These are phyloP conservation scores for Neofusicoccum ribis DNA, from an alignment of 2,329 filamentous ascomycete species.

Conservation along the genomic window DNA sequence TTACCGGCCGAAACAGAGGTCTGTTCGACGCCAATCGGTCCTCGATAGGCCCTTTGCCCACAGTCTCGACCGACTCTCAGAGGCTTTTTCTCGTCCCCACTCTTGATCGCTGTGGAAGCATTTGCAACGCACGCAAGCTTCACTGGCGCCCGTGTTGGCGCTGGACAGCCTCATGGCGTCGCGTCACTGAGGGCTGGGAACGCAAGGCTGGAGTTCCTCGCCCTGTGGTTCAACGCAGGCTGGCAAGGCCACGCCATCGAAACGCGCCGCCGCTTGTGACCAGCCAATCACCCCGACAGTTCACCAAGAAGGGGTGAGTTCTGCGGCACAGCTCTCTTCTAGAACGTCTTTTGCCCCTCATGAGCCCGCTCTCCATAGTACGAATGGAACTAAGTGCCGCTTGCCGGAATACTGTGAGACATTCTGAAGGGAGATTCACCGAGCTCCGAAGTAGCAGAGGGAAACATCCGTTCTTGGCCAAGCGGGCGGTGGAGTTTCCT, in stretches of 20 bases:
- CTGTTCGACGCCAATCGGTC: not conserved
- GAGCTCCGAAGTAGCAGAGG: not conserved
- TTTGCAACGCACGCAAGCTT: not conserved
- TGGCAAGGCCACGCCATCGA: conserved; percentile 2
- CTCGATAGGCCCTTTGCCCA: not conserved
- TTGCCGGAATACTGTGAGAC: not conserved
- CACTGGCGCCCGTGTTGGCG: not conserved
- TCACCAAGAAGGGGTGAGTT: not conserved
- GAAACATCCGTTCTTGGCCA: not conserved
- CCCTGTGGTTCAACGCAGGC: not conserved
- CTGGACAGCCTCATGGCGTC: not conserved
- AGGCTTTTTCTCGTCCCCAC: not conserved
- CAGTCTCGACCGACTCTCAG: not conserved
- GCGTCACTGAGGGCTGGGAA: not conserved
- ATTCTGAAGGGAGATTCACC: conserved; percentile 3
- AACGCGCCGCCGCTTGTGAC: not conserved
- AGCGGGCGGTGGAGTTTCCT: not conserved
- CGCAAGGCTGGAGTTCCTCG: not conserved
- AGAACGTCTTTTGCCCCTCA: conserved; percentile 5
- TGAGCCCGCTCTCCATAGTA: not conserved
- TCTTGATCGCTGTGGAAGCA: not conserved
- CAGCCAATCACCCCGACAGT: not conserved
- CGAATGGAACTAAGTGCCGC: not conserved
- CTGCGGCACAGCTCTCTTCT: not conserved
- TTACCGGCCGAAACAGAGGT: not conserved